Evolutionary conservation across 1,284 basidiomycete species (phyloP).

Genomic region (Marasmius oreades): DNA sequence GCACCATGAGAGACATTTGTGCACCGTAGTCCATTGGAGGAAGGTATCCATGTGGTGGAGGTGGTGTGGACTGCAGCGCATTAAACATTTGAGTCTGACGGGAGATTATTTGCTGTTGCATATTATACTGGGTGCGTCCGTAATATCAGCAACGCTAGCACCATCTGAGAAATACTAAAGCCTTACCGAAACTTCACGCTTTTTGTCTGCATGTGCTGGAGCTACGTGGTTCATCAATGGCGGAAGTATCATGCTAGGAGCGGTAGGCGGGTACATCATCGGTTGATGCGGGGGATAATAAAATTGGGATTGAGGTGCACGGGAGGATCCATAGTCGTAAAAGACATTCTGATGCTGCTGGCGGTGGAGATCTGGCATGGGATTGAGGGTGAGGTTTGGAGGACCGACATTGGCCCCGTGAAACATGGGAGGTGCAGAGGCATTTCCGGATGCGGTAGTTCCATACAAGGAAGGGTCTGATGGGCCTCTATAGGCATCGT

Average conservation of each 20-base stretch:
- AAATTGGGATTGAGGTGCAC: conserved; percentile 51
- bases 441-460: conserved; percentile 38
- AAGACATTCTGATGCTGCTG: conserved; percentile 54
- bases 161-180: conserved; percentile 9
- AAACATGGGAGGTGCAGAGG: conserved; percentile 46
- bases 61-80: conserved; percentile 37
- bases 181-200: conserved; percentile 54
- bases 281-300: conserved; percentile 58
- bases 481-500: conserved; percentile 32
- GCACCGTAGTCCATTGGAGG: conserved; percentile 44
- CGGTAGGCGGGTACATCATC: conserved; percentile 54
- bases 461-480: conserved; percentile 49
- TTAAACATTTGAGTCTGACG: conserved; percentile 39
- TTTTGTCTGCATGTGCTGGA: conserved; percentile 52
- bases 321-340: conserved; percentile 55
- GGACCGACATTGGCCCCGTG: conserved; percentile 43
- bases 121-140: conserved; percentile 36
- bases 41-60: conserved; percentile 38
- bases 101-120: conserved; percentile 36
- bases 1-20: conserved; percentile 45
- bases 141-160: conserved; percentile 12
- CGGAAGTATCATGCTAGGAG: conserved; percentile 49
- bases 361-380: conserved; percentile 37
- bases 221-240: conserved; percentile 36
- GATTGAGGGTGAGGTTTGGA: conserved; percentile 32